Evolutionary conservation across 805 yeast genomes (phyloP), one percentile per base, ranked within the genome.

Genomic region (Cyberlindnera xylosilytica): DNA sequence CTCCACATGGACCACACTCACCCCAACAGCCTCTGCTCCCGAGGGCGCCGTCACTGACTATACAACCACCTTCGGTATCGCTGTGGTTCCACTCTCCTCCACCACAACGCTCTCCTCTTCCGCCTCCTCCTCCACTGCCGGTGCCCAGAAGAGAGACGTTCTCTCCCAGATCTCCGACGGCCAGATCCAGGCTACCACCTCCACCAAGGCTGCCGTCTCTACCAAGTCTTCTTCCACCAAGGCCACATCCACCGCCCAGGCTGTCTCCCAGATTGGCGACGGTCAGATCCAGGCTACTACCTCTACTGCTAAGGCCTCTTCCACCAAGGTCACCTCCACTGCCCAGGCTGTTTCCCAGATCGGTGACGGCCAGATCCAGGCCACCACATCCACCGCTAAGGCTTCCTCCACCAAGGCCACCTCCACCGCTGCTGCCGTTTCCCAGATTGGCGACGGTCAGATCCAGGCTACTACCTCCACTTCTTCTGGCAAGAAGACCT

Each of bases 1-100:
- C 46, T 63, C 79, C 40, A 16, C 68, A 45, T 69, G 73, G 73
- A 49, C 66, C 34, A 68, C 73, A 46, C 57, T 69, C 52, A 68
- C 72, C 19, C 73, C 73, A 53, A 46, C 57, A 20, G 62, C 63
- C 40, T 27, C 58, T 22, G 62, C 69, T 29, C 65, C 58, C 55
- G 35, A 57, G 22, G 62, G 63, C 44, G 73, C 68, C 49, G 41
- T 59, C 18, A 62, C 72, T 32, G 61, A 60, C 35, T 63, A 62
- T 53, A 45, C 60, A 34, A 58, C 65, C 23, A 58, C 69, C 38
- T 68, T 69, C 42, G 74, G 73, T 62, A 65, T 68, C 45, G 73
- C 71, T 27, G 70, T 68, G 36, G 53, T 58, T 37, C 68, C 71
- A 53, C 6, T 40, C 22, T 3, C 16, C 65, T 34, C 65, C 53